phyloP scores from a whole-genome alignment of 345 rosid genomes.

The Pseudoturritis turrita region DNA sequence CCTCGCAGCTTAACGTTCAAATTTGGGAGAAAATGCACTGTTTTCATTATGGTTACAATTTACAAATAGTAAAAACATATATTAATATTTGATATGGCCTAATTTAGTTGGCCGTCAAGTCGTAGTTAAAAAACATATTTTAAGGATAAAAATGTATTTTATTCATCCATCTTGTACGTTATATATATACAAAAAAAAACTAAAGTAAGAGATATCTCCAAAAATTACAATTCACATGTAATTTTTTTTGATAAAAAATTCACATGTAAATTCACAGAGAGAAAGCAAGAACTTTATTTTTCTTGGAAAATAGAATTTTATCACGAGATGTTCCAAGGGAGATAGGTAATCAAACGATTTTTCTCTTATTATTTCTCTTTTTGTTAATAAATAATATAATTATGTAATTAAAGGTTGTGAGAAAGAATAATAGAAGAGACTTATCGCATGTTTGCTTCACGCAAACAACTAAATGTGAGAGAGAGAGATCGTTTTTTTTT shows the following conservation, averaged over 20 bases:
- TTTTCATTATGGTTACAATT: not conserved
- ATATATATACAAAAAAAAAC: not conserved
- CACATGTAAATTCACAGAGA: slow-evolving; percentile 25
- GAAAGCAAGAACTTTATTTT: slow-evolving; percentile 29
- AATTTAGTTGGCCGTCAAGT: not conserved
- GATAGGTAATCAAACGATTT: slow-evolving; percentile 1
- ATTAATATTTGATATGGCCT: not conserved
- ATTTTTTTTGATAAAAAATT: too few relatives aligned
- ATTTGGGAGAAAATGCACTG: not conserved
- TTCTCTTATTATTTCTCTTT: not conserved
- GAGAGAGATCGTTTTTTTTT: slow-evolving; percentile 6
- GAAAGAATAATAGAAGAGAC: slow-evolving; percentile 37
- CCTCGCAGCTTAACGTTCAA: slow-evolving; percentile 44
- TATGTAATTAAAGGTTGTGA: not conserved
- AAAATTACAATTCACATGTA: slow-evolving; percentile 18
- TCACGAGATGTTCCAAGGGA: slow-evolving; percentile 38
- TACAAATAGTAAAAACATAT: not conserved
- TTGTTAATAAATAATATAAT: not conserved
- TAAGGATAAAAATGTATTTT: not conserved
- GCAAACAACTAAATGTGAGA: slow-evolving; percentile 73
- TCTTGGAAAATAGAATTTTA: slow-evolving; percentile 20
- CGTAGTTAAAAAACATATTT: not conserved
- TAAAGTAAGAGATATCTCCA: not conserved
- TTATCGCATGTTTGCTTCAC: slow-evolving; percentile 99
- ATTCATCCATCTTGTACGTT: not conserved